phyloP scores from a whole-genome alignment of 176 grass and related monocot species.

The Dendrocalamus sinicus region DNA sequence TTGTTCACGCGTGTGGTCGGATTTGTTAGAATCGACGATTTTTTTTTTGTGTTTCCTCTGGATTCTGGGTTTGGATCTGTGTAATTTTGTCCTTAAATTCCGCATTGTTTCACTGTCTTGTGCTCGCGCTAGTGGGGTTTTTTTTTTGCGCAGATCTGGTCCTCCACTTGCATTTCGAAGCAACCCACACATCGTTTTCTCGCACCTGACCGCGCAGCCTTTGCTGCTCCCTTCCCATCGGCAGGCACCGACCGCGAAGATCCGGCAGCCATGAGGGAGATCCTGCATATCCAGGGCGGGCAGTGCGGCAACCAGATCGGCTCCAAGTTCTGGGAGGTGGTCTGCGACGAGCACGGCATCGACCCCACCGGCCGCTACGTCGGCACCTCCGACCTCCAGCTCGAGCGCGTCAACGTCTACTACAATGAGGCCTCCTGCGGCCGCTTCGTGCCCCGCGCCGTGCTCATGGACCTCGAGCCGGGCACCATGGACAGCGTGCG shows the following conservation, averaged over 20 bases:
- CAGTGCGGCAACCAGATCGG: conserved; percentile 94
- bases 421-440: conserved; percentile 92
- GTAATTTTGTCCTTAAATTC: neutral
- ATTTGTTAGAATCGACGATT: neutral
- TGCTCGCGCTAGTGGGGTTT: neutral
- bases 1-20: neutral
- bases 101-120: neutral
- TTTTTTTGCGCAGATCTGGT: conserved; percentile 31
- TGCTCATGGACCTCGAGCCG: conserved; percentile 94
- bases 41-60: neutral
- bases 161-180: neutral
- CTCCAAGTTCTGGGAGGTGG: conserved; percentile 88
- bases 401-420: conserved; percentile 90
- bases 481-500: conserved; percentile 95
- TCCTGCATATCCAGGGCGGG: conserved; percentile 84
- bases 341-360: conserved; percentile 85
- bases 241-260: conserved; percentile 32
- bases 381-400: conserved; percentile 84
- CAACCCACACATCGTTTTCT: conserved; percentile 20
- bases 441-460: conserved; percentile 77
- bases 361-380: conserved; percentile 72
- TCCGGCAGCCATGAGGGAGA: conserved; percentile 76
- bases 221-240: neutral
- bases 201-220: neutral
- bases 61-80: neutral